Percentiles rank a stretch among this genome's conserved stretches.
Conservation (phyloP, 2,329 filamentous ascomycete species). For the Zelopaecilomyces penicillatus region DNA sequence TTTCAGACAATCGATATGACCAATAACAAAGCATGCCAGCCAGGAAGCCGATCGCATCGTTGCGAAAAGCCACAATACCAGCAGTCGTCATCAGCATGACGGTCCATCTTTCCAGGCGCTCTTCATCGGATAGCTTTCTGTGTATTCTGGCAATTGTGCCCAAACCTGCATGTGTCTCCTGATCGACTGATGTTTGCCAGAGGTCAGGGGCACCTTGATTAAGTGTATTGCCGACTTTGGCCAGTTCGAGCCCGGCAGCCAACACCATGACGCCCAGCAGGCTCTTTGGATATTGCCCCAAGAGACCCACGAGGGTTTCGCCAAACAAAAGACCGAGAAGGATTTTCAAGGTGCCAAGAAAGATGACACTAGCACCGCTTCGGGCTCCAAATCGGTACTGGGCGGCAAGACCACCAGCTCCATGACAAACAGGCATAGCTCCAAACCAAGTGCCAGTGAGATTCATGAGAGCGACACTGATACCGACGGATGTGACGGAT, state of each 20-base stretch:
- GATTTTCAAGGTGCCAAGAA: constrained; percentile 71
- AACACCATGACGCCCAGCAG: constrained; percentile 83
- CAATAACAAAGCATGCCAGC: constrained; percentile 75
- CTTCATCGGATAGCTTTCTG: constrained; percentile 52
- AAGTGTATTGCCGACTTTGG: constrained; percentile 74
- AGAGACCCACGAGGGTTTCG: constrained; percentile 60
- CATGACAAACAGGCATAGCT: constrained; percentile 92
- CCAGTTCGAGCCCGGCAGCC: constrained; percentile 79
- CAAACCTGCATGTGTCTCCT: constrained; percentile 22
- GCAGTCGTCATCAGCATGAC: constrained; percentile 87
- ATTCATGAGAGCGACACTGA: constrained; percentile 80
- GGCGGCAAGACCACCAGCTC: constrained; percentile 80
- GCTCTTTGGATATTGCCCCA: constrained; percentile 65
- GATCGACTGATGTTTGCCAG: constrained; percentile 46
- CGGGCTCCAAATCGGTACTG: constrained; percentile 89
- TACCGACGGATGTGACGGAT: constrained; percentile 65
- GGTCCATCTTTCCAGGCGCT: constrained; percentile 69
- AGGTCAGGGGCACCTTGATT: constrained; percentile 61
- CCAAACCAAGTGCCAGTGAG: constrained; percentile 83
- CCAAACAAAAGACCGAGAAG: constrained; percentile 68
- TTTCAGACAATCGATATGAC: constrained; percentile 47
- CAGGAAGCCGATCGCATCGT: constrained; percentile 80
- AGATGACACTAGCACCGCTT: constrained; percentile 72
- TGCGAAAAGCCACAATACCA: constrained; percentile 74
- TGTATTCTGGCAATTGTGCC: constrained; percentile 31